Evolutionary conservation across 2,329 filamentous ascomycete species (phyloP).

Genomic region (Beauveria australis): DNA sequence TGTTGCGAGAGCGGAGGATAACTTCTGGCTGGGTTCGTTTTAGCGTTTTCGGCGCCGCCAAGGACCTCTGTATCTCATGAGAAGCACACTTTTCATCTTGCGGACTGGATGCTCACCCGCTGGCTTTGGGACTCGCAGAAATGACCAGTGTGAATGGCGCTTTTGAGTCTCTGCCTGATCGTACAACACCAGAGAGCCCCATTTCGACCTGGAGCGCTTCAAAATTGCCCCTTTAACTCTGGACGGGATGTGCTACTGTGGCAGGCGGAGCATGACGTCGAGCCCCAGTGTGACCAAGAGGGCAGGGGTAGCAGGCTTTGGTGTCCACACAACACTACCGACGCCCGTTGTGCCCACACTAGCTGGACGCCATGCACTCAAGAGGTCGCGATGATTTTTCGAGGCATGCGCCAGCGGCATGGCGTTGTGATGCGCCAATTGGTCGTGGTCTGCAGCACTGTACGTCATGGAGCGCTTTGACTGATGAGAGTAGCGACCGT

Average conservation of each 20-base stretch:
- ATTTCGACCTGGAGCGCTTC: background rate
- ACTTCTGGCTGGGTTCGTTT: background rate
- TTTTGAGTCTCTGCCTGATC: background rate
- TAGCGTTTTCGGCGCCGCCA: conserved; percentile 4
- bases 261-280: conserved; percentile 12
- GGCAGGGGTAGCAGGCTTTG: background rate
- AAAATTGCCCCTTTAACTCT: background rate
- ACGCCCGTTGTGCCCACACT: conserved; percentile 10
- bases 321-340: conserved; percentile 6
- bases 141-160: background rate
- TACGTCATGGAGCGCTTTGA: background rate
- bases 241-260: background rate
- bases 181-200: background rate
- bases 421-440: conserved; percentile 1
- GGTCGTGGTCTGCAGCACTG: background rate
- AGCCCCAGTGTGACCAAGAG: conserved; percentile 10
- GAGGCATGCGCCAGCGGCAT: background rate
- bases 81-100: background rate
- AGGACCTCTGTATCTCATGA: background rate
- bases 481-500: background rate
- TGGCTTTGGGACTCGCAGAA: background rate
- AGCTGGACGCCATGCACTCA: conserved; percentile 2
- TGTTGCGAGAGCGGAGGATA: conserved; percentile 3
- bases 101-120: background rate
- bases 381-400: conserved; percentile 2